phyloP scores from a whole-genome alignment of 2,329 filamentous ascomycete genomes.

The Sclerotinia sclerotiorum region DNA sequence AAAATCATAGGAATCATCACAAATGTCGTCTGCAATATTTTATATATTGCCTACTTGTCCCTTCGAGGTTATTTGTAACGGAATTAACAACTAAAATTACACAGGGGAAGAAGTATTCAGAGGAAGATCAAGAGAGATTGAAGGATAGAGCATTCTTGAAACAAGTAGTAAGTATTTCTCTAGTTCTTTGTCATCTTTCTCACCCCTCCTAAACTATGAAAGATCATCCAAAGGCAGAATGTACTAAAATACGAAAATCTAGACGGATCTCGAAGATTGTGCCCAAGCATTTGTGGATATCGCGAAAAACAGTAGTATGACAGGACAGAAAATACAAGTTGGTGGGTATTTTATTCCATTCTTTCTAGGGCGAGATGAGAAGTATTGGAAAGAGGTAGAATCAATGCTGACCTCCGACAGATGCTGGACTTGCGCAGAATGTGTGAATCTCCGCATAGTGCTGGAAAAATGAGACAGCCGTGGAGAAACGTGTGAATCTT shows the following conservation, averaged over 20 bases:
- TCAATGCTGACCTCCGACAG: slow-evolving; percentile 2
- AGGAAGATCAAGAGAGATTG: slow-evolving; percentile 50
- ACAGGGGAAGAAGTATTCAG: slow-evolving; percentile 52
- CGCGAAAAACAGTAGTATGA: slow-evolving; percentile 48
- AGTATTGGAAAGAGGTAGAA: background rate
- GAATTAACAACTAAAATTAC: background rate
- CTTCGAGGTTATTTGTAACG: background rate
- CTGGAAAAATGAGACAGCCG: background rate
- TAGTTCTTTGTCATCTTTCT: too few relatives aligned
- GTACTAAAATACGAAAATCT: background rate
- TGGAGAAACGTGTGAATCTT: background rate
- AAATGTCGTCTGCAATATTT: background rate
- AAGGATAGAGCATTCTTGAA: slow-evolving; percentile 55
- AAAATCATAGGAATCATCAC: background rate
- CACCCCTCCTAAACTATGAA: too few relatives aligned
- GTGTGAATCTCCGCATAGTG: background rate
- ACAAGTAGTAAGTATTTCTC: slow-evolving; percentile 47
- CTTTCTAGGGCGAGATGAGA: background rate
- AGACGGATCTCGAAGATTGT: slow-evolving; percentile 53
- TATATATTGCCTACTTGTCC: background rate
- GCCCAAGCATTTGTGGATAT: slow-evolving; percentile 55
- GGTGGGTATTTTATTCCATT: slow-evolving; percentile 31
- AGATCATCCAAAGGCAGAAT: background rate
- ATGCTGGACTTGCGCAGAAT: slow-evolving; percentile 19
- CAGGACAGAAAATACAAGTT: slow-evolving; percentile 40